These are phyloP conservation scores for Elongisporangium undulatum DNA, from an alignment of 352 stramenopile genomes.

Conservation along the genomic window DNA sequence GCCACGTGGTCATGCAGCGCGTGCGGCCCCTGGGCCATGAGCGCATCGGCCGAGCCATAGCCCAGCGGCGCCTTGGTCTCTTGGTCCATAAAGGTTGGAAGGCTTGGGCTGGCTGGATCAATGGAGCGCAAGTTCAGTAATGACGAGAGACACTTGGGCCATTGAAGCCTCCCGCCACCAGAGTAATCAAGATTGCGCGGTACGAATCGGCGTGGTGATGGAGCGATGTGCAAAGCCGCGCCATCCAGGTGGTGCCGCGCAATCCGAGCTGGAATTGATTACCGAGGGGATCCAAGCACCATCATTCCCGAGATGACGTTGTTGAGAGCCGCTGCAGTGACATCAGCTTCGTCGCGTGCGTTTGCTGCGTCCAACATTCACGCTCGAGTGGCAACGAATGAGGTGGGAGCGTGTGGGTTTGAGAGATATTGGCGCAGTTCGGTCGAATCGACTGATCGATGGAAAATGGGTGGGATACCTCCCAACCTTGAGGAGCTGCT, in stretches of 20 bases:
- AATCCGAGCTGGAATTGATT: neutral
- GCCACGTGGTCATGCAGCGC: constrained; percentile 26
- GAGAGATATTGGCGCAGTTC: neutral
- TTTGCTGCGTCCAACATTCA: neutral
- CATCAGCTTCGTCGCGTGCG: neutral
- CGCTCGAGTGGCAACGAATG: neutral
- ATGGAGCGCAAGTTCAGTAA: neutral
- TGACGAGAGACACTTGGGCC: neutral
- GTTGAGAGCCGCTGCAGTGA: neutral
- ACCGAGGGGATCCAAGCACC: neutral
- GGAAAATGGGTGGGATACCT: neutral
- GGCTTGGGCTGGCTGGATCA: neutral
- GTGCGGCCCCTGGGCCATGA: constrained; percentile 30
- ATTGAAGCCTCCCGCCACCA: neutral
- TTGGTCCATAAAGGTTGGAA: neutral
- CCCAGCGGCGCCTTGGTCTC: constrained; percentile 3
- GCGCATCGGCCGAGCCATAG: constrained; percentile 12
- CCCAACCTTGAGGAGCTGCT: neutral
- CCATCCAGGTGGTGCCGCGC: neutral
- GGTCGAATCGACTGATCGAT: too few species aligned
- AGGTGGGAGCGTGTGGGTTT: too few species aligned
- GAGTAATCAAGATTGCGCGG: neutral
- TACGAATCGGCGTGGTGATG: neutral
- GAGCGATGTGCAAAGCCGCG: neutral
- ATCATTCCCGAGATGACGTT: neutral